Conservation (phyloP, 257 asterid genomes). For the Penstemon newberryi region DNA sequence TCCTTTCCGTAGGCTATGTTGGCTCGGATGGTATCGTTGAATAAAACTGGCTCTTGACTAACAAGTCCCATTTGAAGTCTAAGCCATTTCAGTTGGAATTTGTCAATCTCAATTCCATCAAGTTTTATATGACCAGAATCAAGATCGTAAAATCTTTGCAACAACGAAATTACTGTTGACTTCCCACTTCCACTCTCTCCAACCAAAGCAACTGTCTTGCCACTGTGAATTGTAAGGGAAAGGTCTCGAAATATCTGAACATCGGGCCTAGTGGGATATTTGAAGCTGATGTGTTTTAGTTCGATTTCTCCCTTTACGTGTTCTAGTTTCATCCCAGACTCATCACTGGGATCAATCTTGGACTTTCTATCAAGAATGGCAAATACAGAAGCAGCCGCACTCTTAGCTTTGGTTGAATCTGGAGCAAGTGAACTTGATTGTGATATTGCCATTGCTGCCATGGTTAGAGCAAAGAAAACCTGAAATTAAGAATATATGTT, state of each 20-base stretch:
- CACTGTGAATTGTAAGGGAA: conserved; percentile 58
- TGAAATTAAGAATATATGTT: conserved; percentile 33
- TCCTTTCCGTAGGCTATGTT: conserved; percentile 83
- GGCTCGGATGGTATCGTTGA: conserved; percentile 78
- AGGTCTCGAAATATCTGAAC: conserved; percentile 67
- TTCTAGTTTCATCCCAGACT: conserved; percentile 66
- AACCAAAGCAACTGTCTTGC: conserved; percentile 85
- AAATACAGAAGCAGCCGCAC: conserved; percentile 76
- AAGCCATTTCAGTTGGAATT: conserved; percentile 77
- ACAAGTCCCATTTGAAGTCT: conserved; percentile 94
- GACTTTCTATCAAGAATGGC: conserved; percentile 72
- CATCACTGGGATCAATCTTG: conserved; percentile 72
- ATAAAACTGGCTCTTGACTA: conserved; percentile 84
- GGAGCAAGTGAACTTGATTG: conserved; percentile 83
- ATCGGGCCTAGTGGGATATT: conserved; percentile 85
- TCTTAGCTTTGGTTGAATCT: conserved; percentile 78
- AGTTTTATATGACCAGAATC: conserved; percentile 67
- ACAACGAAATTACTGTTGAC: conserved; percentile 71
- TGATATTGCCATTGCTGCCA: conserved; percentile 83
- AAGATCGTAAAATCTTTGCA: conserved; percentile 82
- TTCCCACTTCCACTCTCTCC: conserved; percentile 98
- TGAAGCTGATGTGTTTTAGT: conserved; percentile 66
- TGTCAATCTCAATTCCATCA: conserved; percentile 77
- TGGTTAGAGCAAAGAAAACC: conserved; percentile 87
- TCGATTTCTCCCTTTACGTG: conserved; percentile 74